Percentiles rank a stretch among this genome's conserved stretches.
Evolutionary conservation across 1,139 yeast genomes (phyloP).

Genomic region (Suhomyces kunorum): DNA sequence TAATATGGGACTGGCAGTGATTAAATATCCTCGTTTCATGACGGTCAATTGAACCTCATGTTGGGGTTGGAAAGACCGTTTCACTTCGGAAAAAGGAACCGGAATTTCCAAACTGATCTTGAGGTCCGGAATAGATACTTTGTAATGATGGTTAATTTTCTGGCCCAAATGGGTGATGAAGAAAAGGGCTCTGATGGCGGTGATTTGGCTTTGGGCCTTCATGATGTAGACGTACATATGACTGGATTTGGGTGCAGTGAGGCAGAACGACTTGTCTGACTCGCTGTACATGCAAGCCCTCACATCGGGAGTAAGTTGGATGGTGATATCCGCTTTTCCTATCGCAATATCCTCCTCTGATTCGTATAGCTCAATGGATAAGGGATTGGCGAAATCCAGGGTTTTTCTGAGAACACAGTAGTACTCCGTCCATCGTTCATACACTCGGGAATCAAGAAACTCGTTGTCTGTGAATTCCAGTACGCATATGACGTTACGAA

Average conservation of each 20-base stretch:
- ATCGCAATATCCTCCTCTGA: conserved; percentile 32
- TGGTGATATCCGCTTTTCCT: conserved; percentile 27
- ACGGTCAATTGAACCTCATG: conserved; percentile 18
- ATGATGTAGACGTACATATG: conserved; percentile 50
- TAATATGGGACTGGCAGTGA: conserved; percentile 35
- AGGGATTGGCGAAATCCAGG: conserved; percentile 47
- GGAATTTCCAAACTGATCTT: conserved; percentile 46
- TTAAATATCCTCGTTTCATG: conserved; percentile 35
- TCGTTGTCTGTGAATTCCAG: conserved; percentile 42
- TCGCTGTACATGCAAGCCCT: conserved; percentile 59
- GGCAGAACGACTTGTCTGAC: conserved; percentile 67
- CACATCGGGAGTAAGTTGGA: conserved; percentile 25
- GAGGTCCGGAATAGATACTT: conserved; percentile 54
- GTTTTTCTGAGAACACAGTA: conserved; percentile 65
- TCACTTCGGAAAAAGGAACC: conserved; percentile 33
- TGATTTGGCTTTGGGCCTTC: conserved; percentile 51
- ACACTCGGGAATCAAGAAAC: conserved; percentile 52
- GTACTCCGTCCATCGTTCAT: conserved; percentile 79
- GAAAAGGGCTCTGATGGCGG: conserved; percentile 64
- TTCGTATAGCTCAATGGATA: conserved; percentile 63
- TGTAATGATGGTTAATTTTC: conserved; percentile 26
- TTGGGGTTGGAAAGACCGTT: conserved; percentile 15
- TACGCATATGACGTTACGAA: conserved; percentile 17
- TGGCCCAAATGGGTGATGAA: conserved; percentile 51
- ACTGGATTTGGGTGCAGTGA: conserved; percentile 38